Percentiles rank a stretch among this genome's conserved stretches.
These are phyloP conservation scores for Gossypium stocksii DNA, from an alignment of 345 rosid species.

Conservation along the genomic window DNA sequence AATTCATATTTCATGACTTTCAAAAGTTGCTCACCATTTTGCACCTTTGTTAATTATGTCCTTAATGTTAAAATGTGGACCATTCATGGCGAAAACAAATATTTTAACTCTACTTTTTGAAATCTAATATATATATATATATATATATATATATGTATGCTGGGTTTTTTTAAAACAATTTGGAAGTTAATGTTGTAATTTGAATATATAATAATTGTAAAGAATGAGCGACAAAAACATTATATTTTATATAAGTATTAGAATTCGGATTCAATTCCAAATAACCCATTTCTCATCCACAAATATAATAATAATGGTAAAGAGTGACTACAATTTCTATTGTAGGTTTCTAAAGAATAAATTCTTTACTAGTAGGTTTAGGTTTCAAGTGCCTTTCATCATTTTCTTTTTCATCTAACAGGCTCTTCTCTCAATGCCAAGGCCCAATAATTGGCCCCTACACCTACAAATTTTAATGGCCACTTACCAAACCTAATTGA, in stretches of 20 bases:
- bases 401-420: background rate
- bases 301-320: no score
- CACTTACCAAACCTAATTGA: background rate
- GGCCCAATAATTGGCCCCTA: background rate
- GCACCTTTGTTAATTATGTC: background rate
- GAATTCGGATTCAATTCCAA: no score
- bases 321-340: no score
- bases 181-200: no score
- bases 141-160: no score
- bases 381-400: background rate
- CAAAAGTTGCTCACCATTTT: background rate
- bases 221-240: no score
- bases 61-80: background rate
- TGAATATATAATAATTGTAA: no score
- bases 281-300: no score
- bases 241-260: no score
- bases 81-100: background rate
- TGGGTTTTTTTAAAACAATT: no score
- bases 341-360: no score
- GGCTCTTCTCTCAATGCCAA: background rate
- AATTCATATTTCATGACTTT: background rate
- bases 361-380: no score
- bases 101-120: background rate
- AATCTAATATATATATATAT: background rate
- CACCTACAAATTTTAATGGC: background rate